These are phyloP conservation scores for Eragrostis nindensis DNA, from an alignment of 176 grass and related monocot species.

Conservation along the genomic window DNA sequence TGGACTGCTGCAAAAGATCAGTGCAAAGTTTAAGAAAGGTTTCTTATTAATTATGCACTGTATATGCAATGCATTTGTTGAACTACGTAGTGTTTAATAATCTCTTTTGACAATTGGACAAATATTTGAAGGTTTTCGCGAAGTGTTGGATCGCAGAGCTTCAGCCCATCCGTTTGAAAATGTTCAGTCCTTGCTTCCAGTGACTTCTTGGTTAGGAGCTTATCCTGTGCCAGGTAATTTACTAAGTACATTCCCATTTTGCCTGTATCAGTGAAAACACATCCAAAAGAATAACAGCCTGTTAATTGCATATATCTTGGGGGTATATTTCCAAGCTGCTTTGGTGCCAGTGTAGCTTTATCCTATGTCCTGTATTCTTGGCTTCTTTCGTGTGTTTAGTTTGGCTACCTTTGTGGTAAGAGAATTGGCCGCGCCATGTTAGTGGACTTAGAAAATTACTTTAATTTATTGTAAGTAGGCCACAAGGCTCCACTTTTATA, in stretches of 20 bases:
- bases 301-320: neutral
- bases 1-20: slow-evolving; percentile 86
- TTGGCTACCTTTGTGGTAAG: neutral
- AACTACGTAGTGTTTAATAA: slow-evolving; percentile 14
- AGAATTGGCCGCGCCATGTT: neutral
- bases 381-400: neutral
- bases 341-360: neutral
- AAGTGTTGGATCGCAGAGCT: slow-evolving; percentile 84
- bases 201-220: slow-evolving; percentile 82
- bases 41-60: slow-evolving; percentile 6
- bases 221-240: slow-evolving; percentile 71
- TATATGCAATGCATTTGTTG: neutral
- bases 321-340: neutral
- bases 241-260: neutral
- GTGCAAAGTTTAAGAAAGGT: slow-evolving; percentile 99
- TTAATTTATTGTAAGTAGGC: neutral
- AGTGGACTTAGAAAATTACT: neutral
- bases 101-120: slow-evolving; percentile 34
- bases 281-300: neutral
- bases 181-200: slow-evolving; percentile 83
- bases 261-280: neutral
- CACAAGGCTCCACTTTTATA: neutral
- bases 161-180: slow-evolving; percentile 93
- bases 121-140: slow-evolving; percentile 70
- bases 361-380: neutral